phyloP scores from a whole-genome alignment of 2,329 filamentous ascomycete species.

The Pyrenochaeta sp. region DNA sequence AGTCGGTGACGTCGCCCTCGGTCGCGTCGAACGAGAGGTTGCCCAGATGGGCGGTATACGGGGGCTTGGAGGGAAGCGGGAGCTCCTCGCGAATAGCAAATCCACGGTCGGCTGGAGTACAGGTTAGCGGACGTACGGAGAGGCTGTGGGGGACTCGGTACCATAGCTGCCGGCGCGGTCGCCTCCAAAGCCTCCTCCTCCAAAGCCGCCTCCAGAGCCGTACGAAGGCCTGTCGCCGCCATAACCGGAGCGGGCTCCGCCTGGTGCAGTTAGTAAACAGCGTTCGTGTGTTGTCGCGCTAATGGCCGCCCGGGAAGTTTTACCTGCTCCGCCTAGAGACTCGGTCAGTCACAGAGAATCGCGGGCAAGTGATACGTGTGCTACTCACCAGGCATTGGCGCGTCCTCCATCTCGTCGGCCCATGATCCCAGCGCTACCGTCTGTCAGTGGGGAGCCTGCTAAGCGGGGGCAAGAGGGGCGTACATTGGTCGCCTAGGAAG shows the following conservation, averaged over 20 bases:
- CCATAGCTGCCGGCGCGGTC: slow-evolving; percentile 49
- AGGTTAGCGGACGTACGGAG: slow-evolving; percentile 17
- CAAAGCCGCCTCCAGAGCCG: slow-evolving; percentile 50
- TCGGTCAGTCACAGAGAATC: slow-evolving; percentile 27
- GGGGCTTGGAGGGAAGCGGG: slow-evolving; percentile 89
- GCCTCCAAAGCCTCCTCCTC: slow-evolving; percentile 47
- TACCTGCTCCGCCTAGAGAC: slow-evolving; percentile 41
- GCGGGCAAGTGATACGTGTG: slow-evolving; percentile 21
- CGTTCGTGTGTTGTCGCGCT: slow-evolving; percentile 1
- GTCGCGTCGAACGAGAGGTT: slow-evolving; percentile 97
- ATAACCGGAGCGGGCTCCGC: slow-evolving; percentile 54
- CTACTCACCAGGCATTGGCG: slow-evolving; percentile 72
- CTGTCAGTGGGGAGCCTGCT: too few relatives aligned
- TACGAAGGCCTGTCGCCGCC: slow-evolving; percentile 59
- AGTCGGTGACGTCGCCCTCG: slow-evolving; percentile 79
- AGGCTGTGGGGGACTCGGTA: slow-evolving; percentile 25
- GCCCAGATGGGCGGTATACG: slow-evolving; percentile 93
- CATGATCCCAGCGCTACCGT: slow-evolving; percentile 80
- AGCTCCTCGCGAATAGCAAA: slow-evolving; percentile 71
- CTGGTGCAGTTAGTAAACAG: slow-evolving; percentile 30
- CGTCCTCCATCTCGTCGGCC: slow-evolving; percentile 98
- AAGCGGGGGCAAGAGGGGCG: too few relatives aligned
- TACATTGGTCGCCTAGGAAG: slow-evolving; percentile 93
- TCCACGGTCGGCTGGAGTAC: slow-evolving; percentile 36
- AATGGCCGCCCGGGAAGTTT: slow-evolving; percentile 13